Evolutionary conservation across 2,329 filamentous ascomycete genomes (phyloP), one percentile per base, ranked within the genome.

Genomic region (Phialocephala sp.): DNA sequence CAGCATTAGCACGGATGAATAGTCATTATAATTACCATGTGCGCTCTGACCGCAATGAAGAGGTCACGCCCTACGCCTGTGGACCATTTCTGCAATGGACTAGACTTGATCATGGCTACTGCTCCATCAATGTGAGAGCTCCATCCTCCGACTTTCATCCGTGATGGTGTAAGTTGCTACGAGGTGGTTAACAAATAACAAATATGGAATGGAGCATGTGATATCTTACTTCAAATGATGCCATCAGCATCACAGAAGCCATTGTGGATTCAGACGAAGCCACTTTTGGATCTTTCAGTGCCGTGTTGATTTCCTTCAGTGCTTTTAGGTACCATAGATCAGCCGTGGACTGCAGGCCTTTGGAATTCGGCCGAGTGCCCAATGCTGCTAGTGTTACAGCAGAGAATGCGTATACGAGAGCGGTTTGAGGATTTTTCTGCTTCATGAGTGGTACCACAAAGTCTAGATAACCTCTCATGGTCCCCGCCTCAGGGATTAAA

Each of bases 41-140:
- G 84, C 2, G 84, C 86, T 62, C 86, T 81, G 24, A 88, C 85
- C 12, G 84, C 83, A 59, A 86, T 80, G 72, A 88, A 88, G 15
- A 89, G 77, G 60, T 82, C 79, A n/a, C 84, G 73, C 0, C 85
- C 86, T 4, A 79, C 76, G 72, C 80, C 81, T n/a, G 82, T 85
- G 54, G 78, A 76, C 20, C 85, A 76, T 69, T 85, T 83, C 64
- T 82, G 79, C 65, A 79, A 81, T 5, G 85, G 84, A 14, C 86
- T 81, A 1, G 81, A 79, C 72, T 84, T 85, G 60, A 86, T 83
- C 0, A 89, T 77, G 68, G 86, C 83, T 39, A 88, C 83, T 22
- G 86, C 87, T 8, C 86, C 86, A 66, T 87, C 83, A 8, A 85
- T 82, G 67, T 89, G 86, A 8, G 85, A 86, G 2, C 84, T 83